phyloP scores from a whole-genome alignment of 495 filamentous ascomycete genomes.

The Aspergillus asperescens region DNA sequence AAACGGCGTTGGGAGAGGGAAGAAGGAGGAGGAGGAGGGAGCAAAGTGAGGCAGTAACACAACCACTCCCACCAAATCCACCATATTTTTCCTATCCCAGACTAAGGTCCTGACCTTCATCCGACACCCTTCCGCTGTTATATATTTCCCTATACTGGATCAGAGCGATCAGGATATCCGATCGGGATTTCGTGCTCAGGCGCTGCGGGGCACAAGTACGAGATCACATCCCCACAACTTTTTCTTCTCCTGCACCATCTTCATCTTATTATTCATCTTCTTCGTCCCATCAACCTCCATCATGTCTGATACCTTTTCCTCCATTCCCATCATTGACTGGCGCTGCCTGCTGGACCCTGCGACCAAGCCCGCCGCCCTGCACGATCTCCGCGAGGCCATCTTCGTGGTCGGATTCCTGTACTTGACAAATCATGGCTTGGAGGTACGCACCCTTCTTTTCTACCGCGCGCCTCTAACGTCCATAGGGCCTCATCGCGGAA shows the following conservation, averaged over 20 bases:
- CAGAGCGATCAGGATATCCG: too few relatives aligned
- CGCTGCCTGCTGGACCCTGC: conserved; percentile 56
- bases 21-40: not conserved
- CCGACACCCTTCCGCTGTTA: too few relatives aligned
- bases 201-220: too few relatives aligned
- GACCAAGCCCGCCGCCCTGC: conserved; percentile 71
- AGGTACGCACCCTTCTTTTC: conserved; percentile 30
- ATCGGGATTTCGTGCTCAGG: too few relatives aligned
- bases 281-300: not conserved
- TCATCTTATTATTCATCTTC: not conserved
- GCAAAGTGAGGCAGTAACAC: not conserved
- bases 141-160: too few relatives aligned
- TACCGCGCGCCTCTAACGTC: conserved; percentile 26
- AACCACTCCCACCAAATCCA: too few relatives aligned
- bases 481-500: conserved; percentile 57
- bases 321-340: conserved; percentile 51
- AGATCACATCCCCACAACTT: not conserved
- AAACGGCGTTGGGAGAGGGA: not conserved
- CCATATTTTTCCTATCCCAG: too few relatives aligned
- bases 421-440: conserved; percentile 77
- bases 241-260: not conserved
- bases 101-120: too few relatives aligned
- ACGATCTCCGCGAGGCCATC: conserved; percentile 67
- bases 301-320: conserved; percentile 52
- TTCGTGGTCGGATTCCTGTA: conserved; percentile 91